These are phyloP conservation scores for Coriolopsis trogii DNA, from an alignment of 1,284 basidiomycete species.

Conservation along the genomic window DNA sequence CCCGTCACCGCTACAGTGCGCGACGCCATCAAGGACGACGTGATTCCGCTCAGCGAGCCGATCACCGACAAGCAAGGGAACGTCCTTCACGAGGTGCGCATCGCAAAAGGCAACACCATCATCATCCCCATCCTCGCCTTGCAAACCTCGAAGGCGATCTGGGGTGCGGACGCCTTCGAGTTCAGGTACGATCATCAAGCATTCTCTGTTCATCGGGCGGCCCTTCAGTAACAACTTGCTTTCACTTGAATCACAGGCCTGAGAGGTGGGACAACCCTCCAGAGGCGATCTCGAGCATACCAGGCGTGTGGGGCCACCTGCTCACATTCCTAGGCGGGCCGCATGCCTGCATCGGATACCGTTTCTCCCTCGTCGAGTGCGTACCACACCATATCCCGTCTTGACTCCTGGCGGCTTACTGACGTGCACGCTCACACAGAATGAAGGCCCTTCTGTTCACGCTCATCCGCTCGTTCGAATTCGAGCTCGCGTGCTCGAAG, in stretches of 20 bases:
- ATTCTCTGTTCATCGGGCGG: background rate
- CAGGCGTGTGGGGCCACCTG: slow-evolving; percentile 61
- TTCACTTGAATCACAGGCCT: slow-evolving; percentile 39
- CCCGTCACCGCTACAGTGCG: slow-evolving; percentile 63
- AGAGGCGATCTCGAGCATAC: slow-evolving; percentile 46
- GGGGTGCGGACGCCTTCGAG: slow-evolving; percentile 57
- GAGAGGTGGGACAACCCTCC: slow-evolving; percentile 61
- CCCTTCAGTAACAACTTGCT: background rate
- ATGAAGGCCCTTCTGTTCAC: slow-evolving; percentile 61
- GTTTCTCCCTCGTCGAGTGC: slow-evolving; percentile 69
- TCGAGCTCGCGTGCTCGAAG: slow-evolving; percentile 48
- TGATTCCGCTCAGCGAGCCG: slow-evolving; percentile 40
- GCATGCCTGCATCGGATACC: slow-evolving; percentile 68
- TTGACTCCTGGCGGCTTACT: slow-evolving; percentile 34
- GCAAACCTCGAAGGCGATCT: slow-evolving; percentile 49
- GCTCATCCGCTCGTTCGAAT: slow-evolving; percentile 58
- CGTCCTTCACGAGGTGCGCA: slow-evolving; percentile 32
- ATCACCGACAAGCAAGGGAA: slow-evolving; percentile 34
- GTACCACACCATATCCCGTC: slow-evolving; percentile 15
- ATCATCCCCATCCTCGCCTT: slow-evolving; percentile 51
- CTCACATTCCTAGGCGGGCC: slow-evolving; percentile 66
- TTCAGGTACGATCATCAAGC: slow-evolving; percentile 43
- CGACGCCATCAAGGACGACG: slow-evolving; percentile 51
- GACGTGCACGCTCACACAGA: slow-evolving; percentile 44
- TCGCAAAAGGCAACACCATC: slow-evolving; percentile 48